phyloP scores from a whole-genome alignment of 352 stramenopile species.

The Plasmopara muralis region DNA sequence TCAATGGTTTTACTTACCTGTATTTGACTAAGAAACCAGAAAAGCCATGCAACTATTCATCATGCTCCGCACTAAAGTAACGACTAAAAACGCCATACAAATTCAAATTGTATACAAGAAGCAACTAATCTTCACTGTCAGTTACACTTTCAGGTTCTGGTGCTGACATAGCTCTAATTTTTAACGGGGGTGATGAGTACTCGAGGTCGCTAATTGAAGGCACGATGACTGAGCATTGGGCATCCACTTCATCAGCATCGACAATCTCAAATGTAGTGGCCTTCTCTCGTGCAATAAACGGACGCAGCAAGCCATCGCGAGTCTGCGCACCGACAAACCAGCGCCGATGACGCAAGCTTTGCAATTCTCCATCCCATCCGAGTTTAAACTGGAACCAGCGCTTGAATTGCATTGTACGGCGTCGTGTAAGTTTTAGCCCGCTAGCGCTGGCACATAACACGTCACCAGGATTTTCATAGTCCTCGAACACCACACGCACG shows the following conservation, averaged over 20 bases:
- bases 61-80: too few relatives aligned
- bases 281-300: slow-evolving; percentile 53
- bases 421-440: slow-evolving; percentile 39
- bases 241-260: slow-evolving; percentile 50
- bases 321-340: slow-evolving; percentile 69
- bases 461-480: slow-evolving; percentile 32
- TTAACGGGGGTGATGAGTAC: slow-evolving; percentile 4
- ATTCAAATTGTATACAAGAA: neutral
- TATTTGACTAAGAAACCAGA: too few relatives aligned
- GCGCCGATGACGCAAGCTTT: slow-evolving; percentile 52
- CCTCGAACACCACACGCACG: slow-evolving; percentile 41
- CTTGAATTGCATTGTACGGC: slow-evolving; percentile 47
- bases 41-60: too few relatives aligned
- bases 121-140: slow-evolving; percentile 5
- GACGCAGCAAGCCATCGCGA: slow-evolving; percentile 53
- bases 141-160: slow-evolving; percentile 11
- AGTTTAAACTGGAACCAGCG: slow-evolving; percentile 62
- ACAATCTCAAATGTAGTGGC: slow-evolving; percentile 53
- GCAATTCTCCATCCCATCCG: slow-evolving; percentile 60
- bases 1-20: too few relatives aligned
- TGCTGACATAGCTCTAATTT: slow-evolving; percentile 12
- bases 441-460: slow-evolving; percentile 48
- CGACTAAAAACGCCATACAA: neutral
- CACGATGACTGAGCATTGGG: slow-evolving; percentile 27
- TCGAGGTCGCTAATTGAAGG: slow-evolving; percentile 15